These are phyloP conservation scores for Kazachstania sp. DNA, from an alignment of 1,139 yeast genomes.

Conservation along the genomic window DNA sequence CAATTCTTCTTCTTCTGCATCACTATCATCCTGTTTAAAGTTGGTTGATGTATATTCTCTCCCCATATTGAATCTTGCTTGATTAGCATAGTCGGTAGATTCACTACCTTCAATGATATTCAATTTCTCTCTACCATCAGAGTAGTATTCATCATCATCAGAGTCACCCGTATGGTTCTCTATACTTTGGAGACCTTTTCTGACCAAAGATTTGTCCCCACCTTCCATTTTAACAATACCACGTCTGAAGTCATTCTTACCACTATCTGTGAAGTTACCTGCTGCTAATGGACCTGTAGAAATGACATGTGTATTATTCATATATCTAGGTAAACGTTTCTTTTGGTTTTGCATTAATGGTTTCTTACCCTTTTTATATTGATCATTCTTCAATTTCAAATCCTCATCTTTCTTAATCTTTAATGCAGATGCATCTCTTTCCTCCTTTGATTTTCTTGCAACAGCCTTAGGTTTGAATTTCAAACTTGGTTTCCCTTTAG, in stretches of 20 bases:
- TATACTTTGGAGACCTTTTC: constrained; percentile 27
- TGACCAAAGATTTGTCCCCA: constrained; percentile 19
- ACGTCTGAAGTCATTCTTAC: constrained; percentile 21
- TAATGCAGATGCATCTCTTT: constrained; percentile 70
- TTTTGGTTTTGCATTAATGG: constrained; percentile 32
- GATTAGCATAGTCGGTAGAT: constrained; percentile 9
- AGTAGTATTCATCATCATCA: constrained; percentile 10
- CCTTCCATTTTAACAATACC: constrained; percentile 25
- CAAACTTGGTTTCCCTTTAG: constrained; percentile 39
- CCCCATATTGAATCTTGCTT: constrained; percentile 52
- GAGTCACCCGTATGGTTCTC: constrained; percentile 24
- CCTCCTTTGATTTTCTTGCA: constrained; percentile 73
- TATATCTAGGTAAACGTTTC: constrained; percentile 36
- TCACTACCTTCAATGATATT: constrained; percentile 6
- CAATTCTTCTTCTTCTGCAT: constrained; percentile 23
- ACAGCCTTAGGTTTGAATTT: constrained; percentile 80
- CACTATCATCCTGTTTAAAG: constrained; percentile 25
- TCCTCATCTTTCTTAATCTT: constrained; percentile 37
- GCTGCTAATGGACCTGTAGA: constrained; percentile 66
- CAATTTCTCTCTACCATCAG: neutral
- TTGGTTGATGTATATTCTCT: constrained; percentile 40
- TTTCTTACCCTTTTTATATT: constrained; percentile 23
- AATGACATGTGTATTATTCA: constrained; percentile 60
- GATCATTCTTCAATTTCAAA: constrained; percentile 17
- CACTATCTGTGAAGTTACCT: constrained; percentile 44